Conservation (phyloP, 495 filamentous ascomycete genomes). For the Tuber melanosporum region DNA sequence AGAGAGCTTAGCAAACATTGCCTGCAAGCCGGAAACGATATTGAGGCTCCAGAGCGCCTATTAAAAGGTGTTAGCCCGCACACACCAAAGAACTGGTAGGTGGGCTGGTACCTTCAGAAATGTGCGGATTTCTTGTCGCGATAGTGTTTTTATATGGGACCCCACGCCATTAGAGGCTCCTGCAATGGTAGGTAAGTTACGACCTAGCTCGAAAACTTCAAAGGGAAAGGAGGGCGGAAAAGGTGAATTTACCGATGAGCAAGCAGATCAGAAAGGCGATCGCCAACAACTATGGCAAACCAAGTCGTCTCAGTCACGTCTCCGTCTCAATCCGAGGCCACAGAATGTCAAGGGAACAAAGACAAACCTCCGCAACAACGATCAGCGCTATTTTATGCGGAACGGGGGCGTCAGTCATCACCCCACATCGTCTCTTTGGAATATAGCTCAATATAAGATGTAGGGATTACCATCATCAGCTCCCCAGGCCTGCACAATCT, state of each 20-base stretch:
- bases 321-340: background rate
- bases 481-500: background rate
- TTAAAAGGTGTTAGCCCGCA: background rate
- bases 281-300: background rate
- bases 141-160: conserved; percentile 5
- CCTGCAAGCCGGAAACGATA: background rate
- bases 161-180: conserved; percentile 5
- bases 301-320: background rate
- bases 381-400: conserved; percentile 3
- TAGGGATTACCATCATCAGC: conserved; percentile 6
- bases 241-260: conserved; percentile 1
- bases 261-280: conserved; percentile 3
- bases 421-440: background rate
- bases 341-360: background rate
- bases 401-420: background rate
- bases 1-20: conserved; percentile 10
- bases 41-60: background rate
- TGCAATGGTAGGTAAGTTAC: background rate
- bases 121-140: background rate
- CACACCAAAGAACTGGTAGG: background rate
- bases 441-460: background rate
- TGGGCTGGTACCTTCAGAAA: conserved; percentile 6
- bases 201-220: background rate
- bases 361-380: conserved; percentile 9
- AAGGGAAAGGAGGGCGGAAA: background rate